phyloP scores from a whole-genome alignment of 805 yeast species.

The Debaryomyces prosopidis region DNA sequence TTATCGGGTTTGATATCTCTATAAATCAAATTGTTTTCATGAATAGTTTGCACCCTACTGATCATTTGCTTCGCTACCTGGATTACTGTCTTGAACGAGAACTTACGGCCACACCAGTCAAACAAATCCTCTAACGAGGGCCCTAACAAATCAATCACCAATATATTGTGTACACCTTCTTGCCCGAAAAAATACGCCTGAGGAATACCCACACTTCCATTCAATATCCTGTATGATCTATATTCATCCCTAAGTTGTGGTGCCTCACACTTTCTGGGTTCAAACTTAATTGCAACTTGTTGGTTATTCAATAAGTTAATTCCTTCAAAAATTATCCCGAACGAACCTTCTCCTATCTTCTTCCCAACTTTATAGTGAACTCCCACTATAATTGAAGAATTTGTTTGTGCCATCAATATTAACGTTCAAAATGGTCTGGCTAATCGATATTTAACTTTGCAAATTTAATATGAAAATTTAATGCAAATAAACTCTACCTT shows the following conservation, averaged over 20 bases:
- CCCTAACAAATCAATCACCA: conserved; percentile 92
- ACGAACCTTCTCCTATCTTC: conserved; percentile 98
- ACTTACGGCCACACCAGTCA: conserved; percentile 97
- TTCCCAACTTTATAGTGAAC: conserved; percentile 96
- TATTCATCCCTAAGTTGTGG: conserved; percentile 97
- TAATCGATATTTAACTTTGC: conserved; percentile 1
- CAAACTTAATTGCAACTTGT: conserved; percentile 95
- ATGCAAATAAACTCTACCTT: background rate
- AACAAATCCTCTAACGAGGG: conserved; percentile 95
- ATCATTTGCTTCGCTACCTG: conserved; percentile 96
- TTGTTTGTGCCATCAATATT: conserved; percentile 35
- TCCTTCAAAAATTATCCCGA: conserved; percentile 97
- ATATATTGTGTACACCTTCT: conserved; percentile 93
- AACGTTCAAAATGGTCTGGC: conserved; percentile 5
- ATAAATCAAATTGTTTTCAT: conserved; percentile 86
- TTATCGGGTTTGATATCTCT: conserved; percentile 98
- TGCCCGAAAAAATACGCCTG: conserved; percentile 98
- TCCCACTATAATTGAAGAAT: conserved; percentile 73
- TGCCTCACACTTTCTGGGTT: conserved; percentile 95
- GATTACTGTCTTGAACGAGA: conserved; percentile 83
- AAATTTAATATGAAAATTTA: background rate
- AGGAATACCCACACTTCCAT: conserved; percentile 85
- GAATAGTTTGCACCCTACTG: conserved; percentile 79
- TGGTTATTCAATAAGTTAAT: conserved; percentile 86
- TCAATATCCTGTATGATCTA: conserved; percentile 86